These are phyloP conservation scores for Eucalyptus microcorys DNA, from an alignment of 345 rosid species.

Conservation along the genomic window DNA sequence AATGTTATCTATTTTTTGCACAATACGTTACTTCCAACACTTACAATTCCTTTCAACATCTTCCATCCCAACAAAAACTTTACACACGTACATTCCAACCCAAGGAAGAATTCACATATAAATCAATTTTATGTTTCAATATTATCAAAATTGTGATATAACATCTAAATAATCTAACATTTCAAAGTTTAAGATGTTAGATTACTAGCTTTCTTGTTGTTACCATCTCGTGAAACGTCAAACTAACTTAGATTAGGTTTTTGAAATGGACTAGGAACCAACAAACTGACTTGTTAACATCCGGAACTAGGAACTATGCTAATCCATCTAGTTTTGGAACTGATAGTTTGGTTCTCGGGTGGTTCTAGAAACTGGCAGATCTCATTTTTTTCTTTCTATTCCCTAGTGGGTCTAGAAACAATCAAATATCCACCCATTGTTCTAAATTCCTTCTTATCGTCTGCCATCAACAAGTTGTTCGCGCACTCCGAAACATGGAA, in stretches of 20 bases:
- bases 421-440: constrained; percentile 54
- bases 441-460: constrained; percentile 66
- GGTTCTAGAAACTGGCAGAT: background rate
- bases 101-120: background rate
- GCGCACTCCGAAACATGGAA: constrained; percentile 52
- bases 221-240: background rate
- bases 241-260: background rate
- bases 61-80: background rate
- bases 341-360: background rate
- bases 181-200: background rate
- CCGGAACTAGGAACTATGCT: background rate
- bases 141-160: background rate
- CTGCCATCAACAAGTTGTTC: constrained; percentile 61
- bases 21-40: background rate
- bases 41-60: background rate
- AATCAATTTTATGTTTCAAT: background rate
- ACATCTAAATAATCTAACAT: background rate
- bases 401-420: background rate
- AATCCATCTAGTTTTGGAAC: background rate
- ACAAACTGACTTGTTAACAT: background rate
- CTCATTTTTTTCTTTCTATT: background rate
- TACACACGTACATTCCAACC: background rate
- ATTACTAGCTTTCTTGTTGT: background rate
- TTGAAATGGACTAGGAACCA: background rate
- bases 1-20: too few species aligned